Evolutionary conservation across 306 rosid species (phyloP), one percentile per base, ranked within the genome.

Genomic region (Prunus mongolica): DNA sequence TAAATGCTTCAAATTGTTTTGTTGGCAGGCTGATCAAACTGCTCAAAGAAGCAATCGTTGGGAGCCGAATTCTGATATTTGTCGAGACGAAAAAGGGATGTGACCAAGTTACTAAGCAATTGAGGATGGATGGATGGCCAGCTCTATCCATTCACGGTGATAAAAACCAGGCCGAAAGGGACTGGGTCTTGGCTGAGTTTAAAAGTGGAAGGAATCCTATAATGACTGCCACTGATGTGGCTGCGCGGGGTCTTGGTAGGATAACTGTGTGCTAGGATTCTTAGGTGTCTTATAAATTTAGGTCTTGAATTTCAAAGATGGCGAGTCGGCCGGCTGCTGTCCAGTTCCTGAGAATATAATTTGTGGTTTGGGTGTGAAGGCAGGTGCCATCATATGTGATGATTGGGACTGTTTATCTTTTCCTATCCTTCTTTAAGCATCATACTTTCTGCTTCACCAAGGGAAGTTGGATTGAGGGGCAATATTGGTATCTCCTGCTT

Each of bases 241-340:
- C 98, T 84, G 98, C 98, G 0, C 94, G 98, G 81, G 98, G 98
- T 88, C 97, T 95, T 90, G 98, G 98, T 95, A 95, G 97, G 98
- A 81, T 89, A 81, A 88, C 84, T 89, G 87, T 87, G 89, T 92
- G 87, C 81, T 84, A 83, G 93, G 86, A 81, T 82, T 88, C 72
- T 69, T 89, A 83, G 91, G 89, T 74, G 80, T 71, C 54, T 78
- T 80, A 74, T 75, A 73, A 73, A 56, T 79, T 72, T 86, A 72
- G 86, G 87, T 83, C 79, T 89, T 86, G 78, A 80, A 75, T 76
- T 80, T 85, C 63, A 78, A 79, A 68, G 67, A 79, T 83, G 76
- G 80, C 71, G 89, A 94, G 98, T 94, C 78, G 81, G 93, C 98
- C 93, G 88, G 98, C 98, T 92, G 98, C 98, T 87, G 77, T 90